Evolutionary conservation across 164 flowering plant genomes (phyloP), one percentile per base, ranked within the genome.

Genomic region (Vitis labrusca): DNA sequence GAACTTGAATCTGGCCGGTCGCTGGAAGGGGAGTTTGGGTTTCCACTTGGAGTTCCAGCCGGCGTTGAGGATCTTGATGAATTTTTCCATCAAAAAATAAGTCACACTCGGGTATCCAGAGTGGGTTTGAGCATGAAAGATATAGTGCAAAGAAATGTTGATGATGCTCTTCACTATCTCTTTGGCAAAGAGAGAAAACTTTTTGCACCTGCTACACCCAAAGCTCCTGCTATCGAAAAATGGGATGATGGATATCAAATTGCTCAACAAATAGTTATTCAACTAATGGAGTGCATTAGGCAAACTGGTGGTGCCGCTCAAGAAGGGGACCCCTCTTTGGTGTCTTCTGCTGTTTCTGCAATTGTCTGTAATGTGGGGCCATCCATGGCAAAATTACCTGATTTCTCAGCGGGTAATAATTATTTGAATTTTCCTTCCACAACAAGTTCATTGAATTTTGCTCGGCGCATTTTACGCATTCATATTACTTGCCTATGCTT

Each of bases 241-340:
- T 75, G 81, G 81, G 98, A 93, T 74, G 97, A 88, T 76, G 89
- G 79, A 63, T 79, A 81, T 78, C 97, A 83, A 61, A 80, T 82
- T 57, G 90, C 97, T 67, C 93, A 93, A 17, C 83, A 85, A 66
- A 91, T 92, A 66, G 81, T 90, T 44, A 65, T 70, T 51, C 85
- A 84, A 23, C 68, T 96, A 53, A 80, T 90, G 84, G 98, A 92
- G 3, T 89, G 85, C 72, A 83, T 96, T 65, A 82, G 91, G 84
- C 97, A 92, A 85, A 96, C 92, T 59, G 91, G 93, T 65, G 94
- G 91, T 72, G 93, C 97, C 68, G 92, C 96, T 68, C 99, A 96
- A 76, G 98, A 96, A 84, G 95, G 88, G 37, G 98, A 93, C 72
- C 97, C 97, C 5, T 78, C 88, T 44, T 71, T 92, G 81, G 92